Conservation (phyloP, 2,329 filamentous ascomycete genomes). For the Fusarium palustre region DNA sequence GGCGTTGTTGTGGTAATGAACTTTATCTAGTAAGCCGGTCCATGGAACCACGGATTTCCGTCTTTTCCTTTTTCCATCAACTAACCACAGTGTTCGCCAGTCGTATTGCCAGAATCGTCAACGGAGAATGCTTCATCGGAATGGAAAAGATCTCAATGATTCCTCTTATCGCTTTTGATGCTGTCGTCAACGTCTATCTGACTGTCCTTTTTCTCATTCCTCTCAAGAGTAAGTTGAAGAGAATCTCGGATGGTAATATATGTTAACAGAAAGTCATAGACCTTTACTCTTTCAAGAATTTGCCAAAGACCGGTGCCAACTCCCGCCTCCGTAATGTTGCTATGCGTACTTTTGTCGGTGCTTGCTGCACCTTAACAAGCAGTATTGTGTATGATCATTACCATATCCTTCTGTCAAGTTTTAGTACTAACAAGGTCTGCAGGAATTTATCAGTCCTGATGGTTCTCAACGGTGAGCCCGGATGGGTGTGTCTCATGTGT, state of each 20-base stretch:
- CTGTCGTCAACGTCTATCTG: slow-evolving; percentile 71
- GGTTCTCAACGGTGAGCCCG: slow-evolving; percentile 69
- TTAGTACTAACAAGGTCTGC: slow-evolving; percentile 9
- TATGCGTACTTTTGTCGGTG: slow-evolving; percentile 69
- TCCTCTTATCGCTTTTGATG: slow-evolving; percentile 70
- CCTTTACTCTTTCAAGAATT: slow-evolving; percentile 66
- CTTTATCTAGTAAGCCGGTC: slow-evolving; percentile 66
- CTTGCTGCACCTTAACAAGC: slow-evolving; percentile 66
- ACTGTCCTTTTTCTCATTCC: slow-evolving; percentile 73
- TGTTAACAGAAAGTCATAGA: slow-evolving; percentile 50
- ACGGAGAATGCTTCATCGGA: slow-evolving; percentile 70
- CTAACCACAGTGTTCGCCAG: slow-evolving; percentile 48
- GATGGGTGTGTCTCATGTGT: slow-evolving; percentile 74
- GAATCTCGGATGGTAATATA: no score
- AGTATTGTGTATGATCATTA: slow-evolving; percentile 63
- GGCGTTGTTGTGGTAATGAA: slow-evolving; percentile 65
- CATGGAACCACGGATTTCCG: background rate
- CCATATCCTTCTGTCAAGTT: background rate
- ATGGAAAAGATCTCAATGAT: slow-evolving; percentile 70
- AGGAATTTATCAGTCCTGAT: slow-evolving; percentile 71
- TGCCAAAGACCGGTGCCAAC: slow-evolving; percentile 56
- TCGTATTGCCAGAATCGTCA: slow-evolving; percentile 66
- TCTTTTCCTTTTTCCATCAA: background rate
- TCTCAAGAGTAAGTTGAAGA: slow-evolving; percentile 59
- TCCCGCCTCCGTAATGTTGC: slow-evolving; percentile 63